phyloP scores from a whole-genome alignment of 2,329 filamentous ascomycete species.

The Helotiales sp. region DNA sequence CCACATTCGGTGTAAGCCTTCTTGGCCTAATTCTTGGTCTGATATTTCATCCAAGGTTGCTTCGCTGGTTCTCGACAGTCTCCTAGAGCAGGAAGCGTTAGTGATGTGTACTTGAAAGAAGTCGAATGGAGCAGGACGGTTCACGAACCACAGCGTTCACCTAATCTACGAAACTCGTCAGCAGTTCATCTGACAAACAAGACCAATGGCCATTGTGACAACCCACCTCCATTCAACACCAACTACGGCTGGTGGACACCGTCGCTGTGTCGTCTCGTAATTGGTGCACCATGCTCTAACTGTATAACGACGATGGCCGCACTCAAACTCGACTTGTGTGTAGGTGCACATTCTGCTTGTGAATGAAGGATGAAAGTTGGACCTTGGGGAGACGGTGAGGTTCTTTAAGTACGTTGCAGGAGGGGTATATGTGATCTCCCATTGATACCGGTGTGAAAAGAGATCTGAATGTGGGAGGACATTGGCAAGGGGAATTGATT shows the following conservation, averaged over 20 bases:
- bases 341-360: conserved; percentile 35
- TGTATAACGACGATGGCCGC: conserved; percentile 56
- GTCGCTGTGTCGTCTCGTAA: conserved; percentile 39
- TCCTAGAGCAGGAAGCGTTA: not conserved
- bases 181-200: not conserved
- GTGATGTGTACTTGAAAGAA: not conserved
- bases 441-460: too few species aligned
- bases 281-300: conserved; percentile 57
- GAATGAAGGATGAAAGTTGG: not conserved
- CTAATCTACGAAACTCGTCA: not conserved
- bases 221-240: not conserved
- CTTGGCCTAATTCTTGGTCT: not conserved
- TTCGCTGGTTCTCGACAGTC: not conserved
- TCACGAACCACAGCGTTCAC: not conserved
- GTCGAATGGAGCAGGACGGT: not conserved
- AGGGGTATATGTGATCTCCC: not conserved
- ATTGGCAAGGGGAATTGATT: not conserved
- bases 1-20: not conserved
- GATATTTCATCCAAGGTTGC: not conserved
- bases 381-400: too few species aligned
- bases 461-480: not conserved
- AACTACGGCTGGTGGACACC: not conserved
- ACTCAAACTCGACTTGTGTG: conserved; percentile 59
- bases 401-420: not conserved
- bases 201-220: not conserved